Base-by-base conservation (phyloP, 768 basidiomycete species). In the Piloderma croceum region DNA sequence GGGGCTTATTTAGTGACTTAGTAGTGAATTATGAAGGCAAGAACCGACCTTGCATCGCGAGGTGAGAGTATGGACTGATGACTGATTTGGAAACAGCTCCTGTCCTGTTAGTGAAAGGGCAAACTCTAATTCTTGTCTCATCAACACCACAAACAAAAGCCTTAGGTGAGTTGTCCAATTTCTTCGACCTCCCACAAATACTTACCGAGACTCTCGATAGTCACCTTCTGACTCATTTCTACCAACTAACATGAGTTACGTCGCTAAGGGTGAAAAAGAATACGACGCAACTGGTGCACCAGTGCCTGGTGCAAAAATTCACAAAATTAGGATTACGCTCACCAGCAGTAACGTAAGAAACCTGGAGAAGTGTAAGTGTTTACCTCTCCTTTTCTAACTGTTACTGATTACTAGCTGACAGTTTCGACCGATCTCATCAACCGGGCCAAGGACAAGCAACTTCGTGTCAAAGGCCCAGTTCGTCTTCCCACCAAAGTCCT, bases 371-470 rank as follows among this genome's bases (percentile, higher is more conserved):
- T 97, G 94, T 97, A 49, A 46, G 74, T 66, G 19, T 10, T 38
- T 41, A 9, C 6, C 18, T 35, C 24, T 1, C 19, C 1, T 33
- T 15, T 23, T 12, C 23, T 23, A 33, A 15, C 7, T 37, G 12
- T 35, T 13, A 24, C 9, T 31, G 6, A 42, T 24, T 24, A 44
- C 10, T n/a, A 3, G 2, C 23, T 25, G 20, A 6, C 52, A 99
- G 94, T 99, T 81, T 97, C 89, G 46, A 67, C 71, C 45, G 96
- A 98, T 65, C 79, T 99, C 62, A 89, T 99, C 70, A 92, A 92
- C 80, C 83, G 94, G 47, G 94, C 96, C 55, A 98, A 98, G 77
- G 94, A 98, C 79, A 93, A 93, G 77, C 90, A 97, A 67, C 90
- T 99, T 61, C 89, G 88, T 47, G 96, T 98, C 65, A 97, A 96